Evolutionary conservation across 768 basidiomycete genomes (phyloP).

Genomic region (Russula griseocarnosa): DNA sequence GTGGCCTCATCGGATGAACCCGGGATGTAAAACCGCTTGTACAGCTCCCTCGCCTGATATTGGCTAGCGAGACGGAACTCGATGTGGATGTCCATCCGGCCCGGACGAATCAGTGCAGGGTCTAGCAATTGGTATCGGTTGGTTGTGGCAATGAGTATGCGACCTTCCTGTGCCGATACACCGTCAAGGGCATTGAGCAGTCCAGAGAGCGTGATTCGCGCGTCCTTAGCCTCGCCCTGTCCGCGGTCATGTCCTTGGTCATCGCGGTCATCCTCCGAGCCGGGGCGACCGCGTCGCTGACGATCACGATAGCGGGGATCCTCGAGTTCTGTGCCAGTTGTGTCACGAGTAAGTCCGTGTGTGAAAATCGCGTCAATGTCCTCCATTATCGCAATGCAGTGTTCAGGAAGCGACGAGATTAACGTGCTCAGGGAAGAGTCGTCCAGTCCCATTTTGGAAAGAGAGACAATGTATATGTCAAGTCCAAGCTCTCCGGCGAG

Average conservation of each 20-base stretch:
- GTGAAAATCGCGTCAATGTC: constrained; percentile 79
- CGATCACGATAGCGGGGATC: constrained; percentile 35
- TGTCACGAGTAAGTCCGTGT: constrained; percentile 40
- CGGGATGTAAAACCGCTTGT: constrained; percentile 63
- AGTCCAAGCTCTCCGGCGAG: constrained; percentile 75
- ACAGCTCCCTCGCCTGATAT: constrained; percentile 63
- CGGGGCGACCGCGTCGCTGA: constrained; percentile 25
- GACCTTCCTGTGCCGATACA: constrained; percentile 76
- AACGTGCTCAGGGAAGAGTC: constrained; percentile 56
- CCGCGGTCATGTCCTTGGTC: constrained; percentile 8
- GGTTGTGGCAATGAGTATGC: constrained; percentile 74
- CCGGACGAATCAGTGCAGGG: constrained; percentile 69
- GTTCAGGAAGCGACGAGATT: constrained; percentile 59
- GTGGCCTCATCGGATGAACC: constrained; percentile 30
- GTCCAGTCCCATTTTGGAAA: constrained; percentile 59
- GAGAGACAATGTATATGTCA: constrained; percentile 67
- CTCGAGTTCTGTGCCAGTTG: constrained; percentile 21
- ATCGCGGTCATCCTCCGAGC: constrained; percentile 12
- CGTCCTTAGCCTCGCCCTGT: not conserved
- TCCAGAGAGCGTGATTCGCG: constrained; percentile 62
- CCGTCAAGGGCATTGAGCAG: constrained; percentile 79
- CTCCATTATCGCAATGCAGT: constrained; percentile 76
- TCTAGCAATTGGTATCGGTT: constrained; percentile 70
- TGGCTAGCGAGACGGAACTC: constrained; percentile 72
- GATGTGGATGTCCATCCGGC: constrained; percentile 76